Conservation (phyloP, 2,329 filamentous ascomycete species). For the Septoria petroselini region DNA sequence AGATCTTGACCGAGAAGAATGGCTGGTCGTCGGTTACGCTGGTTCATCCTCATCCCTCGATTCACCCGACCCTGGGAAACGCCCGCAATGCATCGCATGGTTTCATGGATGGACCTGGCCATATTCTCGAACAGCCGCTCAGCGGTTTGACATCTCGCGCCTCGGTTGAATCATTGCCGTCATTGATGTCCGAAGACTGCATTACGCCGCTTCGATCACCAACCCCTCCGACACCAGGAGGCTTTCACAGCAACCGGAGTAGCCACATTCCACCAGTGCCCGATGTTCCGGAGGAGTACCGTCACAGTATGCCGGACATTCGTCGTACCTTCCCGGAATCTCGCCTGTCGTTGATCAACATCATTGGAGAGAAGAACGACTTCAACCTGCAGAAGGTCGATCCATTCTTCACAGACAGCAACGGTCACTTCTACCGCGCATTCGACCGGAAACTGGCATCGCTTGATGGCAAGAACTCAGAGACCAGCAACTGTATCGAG, state of each 20-base stretch:
- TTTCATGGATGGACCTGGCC: slow-evolving; percentile 13
- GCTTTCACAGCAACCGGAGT: neutral
- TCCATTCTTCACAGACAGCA: slow-evolving; percentile 61
- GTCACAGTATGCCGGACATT: too few relatives aligned
- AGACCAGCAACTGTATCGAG: slow-evolving; percentile 57
- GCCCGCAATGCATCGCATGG: slow-evolving; percentile 12
- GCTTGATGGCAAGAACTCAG: slow-evolving; percentile 55
- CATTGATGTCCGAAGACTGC: neutral
- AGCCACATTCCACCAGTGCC: neutral
- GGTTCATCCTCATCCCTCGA: slow-evolving; percentile 18
- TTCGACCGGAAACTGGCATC: slow-evolving; percentile 56
- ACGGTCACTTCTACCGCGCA: slow-evolving; percentile 56
- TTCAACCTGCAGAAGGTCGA: slow-evolving; percentile 28
- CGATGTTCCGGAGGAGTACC: neutral
- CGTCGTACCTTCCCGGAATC: slow-evolving; percentile 6
- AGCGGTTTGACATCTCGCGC: slow-evolving; percentile 1
- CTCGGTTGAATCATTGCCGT: slow-evolving; percentile 1
- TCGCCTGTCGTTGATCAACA: slow-evolving; percentile 51
- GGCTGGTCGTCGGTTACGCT: slow-evolving; percentile 18
- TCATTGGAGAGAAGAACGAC: slow-evolving; percentile 56
- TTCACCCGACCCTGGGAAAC: slow-evolving; percentile 17
- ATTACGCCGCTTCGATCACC: slow-evolving; percentile 4
- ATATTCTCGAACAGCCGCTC: neutral
- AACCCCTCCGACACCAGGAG: slow-evolving; percentile 1
- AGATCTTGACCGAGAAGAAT: slow-evolving; percentile 32